Percentiles rank a stretch among this genome's conserved stretches.
These are phyloP conservation scores for Lathyrus sativus DNA, from an alignment of 306 rosid species.

Conservation along the genomic window DNA sequence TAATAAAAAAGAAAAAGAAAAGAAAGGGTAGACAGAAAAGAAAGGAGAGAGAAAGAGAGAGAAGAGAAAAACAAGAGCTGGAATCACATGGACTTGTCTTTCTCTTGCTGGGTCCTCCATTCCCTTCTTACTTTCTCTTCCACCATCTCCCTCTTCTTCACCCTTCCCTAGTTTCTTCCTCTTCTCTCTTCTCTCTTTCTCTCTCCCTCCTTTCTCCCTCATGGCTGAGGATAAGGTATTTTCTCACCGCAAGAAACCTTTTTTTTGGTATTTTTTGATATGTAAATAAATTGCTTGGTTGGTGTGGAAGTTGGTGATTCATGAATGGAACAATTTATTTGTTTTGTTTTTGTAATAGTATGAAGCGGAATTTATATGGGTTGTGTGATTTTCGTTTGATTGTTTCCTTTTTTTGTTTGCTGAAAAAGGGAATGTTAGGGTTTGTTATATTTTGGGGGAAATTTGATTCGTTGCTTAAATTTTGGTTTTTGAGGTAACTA, in stretches of 20 bases:
- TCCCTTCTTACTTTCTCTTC: constrained; percentile 38
- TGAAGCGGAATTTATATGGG: constrained; percentile 34
- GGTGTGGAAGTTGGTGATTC: constrained; percentile 31
- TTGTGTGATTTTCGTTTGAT: constrained; percentile 18
- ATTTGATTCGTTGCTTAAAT: constrained; percentile 11
- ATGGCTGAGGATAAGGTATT: constrained; percentile 95
- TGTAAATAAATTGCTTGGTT: constrained; percentile 33
- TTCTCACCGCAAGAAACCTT: background rate
- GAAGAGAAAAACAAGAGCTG: constrained; percentile 51
- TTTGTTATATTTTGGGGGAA: constrained; percentile 29
- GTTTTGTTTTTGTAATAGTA: background rate
- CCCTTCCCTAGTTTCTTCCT: constrained; percentile 38
- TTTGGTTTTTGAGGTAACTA: constrained; percentile 27
- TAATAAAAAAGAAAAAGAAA: background rate
- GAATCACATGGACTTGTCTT: constrained; percentile 95
- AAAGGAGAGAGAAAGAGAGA: constrained; percentile 26
- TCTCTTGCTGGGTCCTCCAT: constrained; percentile 59
- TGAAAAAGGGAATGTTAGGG: constrained; percentile 33
- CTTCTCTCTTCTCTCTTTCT: constrained; percentile 16
- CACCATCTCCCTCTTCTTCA: constrained; percentile 47
- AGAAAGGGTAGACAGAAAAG: constrained; percentile 12
- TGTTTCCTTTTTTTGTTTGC: background rate
- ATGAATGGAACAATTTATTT: background rate
- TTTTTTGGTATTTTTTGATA: background rate
- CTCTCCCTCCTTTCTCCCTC: constrained; percentile 33